Conservation (phyloP, 306 rosid genomes). For the Casuarina glauca region DNA sequence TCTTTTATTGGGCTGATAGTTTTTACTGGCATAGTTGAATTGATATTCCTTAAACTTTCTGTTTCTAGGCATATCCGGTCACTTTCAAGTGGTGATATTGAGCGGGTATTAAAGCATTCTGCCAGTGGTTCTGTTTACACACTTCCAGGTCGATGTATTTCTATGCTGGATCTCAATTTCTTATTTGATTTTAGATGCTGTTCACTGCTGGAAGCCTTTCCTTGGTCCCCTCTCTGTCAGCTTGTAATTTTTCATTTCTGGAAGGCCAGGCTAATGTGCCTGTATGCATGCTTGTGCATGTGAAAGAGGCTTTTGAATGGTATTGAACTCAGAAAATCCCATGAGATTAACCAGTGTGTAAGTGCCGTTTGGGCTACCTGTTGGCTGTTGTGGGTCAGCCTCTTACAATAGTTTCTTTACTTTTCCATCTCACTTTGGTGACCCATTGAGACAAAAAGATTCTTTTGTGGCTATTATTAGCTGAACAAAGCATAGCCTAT, state of each 20-base stretch:
- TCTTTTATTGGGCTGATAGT: constrained; percentile 1
- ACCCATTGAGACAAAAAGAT: no score
- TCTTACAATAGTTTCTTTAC: no score
- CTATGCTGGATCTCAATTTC: constrained; percentile 8
- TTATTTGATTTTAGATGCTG: background rate
- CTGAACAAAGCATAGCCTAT: no score
- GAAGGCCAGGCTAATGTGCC: background rate
- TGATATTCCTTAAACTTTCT: constrained; percentile 5
- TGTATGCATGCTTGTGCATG: background rate
- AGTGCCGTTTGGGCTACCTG: constrained; percentile 12
- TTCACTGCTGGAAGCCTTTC: background rate
- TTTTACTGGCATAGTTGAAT: constrained; percentile 1
- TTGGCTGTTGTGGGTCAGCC: background rate
- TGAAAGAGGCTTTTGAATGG: no score
- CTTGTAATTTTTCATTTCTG: background rate
- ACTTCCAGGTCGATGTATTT: constrained; percentile 77
- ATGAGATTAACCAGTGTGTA: background rate
- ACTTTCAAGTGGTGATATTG: constrained; percentile 69
- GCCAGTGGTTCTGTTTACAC: constrained; percentile 44
- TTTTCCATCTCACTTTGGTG: no score
- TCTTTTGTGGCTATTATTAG: no score
- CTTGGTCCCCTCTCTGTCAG: background rate
- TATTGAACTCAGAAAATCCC: no score
- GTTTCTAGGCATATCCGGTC: constrained; percentile 72
- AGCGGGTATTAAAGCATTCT: constrained; percentile 64